These are phyloP conservation scores for Coffea humblotiana DNA, from an alignment of 305 asterid species.

Conservation along the genomic window DNA sequence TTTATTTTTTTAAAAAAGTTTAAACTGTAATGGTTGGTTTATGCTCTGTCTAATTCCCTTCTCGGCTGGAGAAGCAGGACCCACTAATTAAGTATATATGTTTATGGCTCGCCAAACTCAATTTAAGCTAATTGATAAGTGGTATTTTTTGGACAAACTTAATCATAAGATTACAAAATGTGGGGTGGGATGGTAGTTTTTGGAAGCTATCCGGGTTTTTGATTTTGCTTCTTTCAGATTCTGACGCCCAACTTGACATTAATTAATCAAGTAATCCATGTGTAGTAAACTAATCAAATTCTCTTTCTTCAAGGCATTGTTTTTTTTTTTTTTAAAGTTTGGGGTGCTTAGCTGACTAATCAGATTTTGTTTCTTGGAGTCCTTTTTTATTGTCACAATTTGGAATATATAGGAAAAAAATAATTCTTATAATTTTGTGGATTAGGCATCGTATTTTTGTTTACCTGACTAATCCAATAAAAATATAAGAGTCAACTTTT, in stretches of 20 bases:
- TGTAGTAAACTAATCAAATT: not conserved
- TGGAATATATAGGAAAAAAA: too few relatives aligned
- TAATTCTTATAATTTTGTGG: too few relatives aligned
- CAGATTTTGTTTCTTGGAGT: too few relatives aligned
- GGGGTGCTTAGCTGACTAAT: not conserved
- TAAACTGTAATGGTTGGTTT: not conserved
- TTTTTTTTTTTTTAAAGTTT: too few relatives aligned
- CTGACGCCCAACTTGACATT: conserved; percentile 23
- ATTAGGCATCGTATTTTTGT: too few relatives aligned
- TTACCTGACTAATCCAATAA: too few relatives aligned
- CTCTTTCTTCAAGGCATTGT: conserved; percentile 2
- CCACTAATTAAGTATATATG: conserved; percentile 2
- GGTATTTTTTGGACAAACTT: not conserved
- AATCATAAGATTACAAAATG: not conserved
- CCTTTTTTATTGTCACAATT: too few relatives aligned
- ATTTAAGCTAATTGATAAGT: not conserved
- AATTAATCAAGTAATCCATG: not conserved
- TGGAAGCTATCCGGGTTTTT: conserved; percentile 16
- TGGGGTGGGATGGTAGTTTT: conserved; percentile 11
- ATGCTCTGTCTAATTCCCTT: not conserved
- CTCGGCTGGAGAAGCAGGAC: too few relatives aligned
- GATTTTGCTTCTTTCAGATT: not conserved
- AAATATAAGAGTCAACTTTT: too few relatives aligned
- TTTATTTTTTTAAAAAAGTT: not conserved
- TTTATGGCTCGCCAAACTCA: conserved; percentile 12